A percentile compares a stretch with the other conserved stretches of the same genome.
These are phyloP conservation scores for Stylosanthes scabra DNA, from an alignment of 331 rosid genomes.

Conservation along the genomic window DNA sequence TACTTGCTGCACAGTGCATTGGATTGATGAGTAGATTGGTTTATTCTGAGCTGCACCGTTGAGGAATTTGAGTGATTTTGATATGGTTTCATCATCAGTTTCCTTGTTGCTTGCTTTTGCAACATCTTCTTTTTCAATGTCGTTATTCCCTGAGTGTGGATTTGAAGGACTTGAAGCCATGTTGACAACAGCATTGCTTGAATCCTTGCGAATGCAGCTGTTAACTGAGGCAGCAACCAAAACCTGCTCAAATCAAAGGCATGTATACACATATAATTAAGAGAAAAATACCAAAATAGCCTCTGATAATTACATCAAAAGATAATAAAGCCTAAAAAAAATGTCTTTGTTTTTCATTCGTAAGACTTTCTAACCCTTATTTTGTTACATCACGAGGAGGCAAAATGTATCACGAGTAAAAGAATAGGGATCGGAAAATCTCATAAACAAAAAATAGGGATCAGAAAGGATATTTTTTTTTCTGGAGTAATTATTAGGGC, in stretches of 20 bases:
- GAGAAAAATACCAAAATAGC: too few species aligned
- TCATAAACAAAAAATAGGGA: too few species aligned
- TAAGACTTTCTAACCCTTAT: too few species aligned
- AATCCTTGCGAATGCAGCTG: conserved; percentile 49
- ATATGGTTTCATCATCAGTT: conserved; percentile 28
- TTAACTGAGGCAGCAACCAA: conserved; percentile 63
- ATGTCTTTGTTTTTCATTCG: too few species aligned
- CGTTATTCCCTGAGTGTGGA: conserved; percentile 34
- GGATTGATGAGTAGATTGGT: conserved; percentile 48
- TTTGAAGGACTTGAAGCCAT: conserved; percentile 70
- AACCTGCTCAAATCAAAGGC: conserved; percentile 59
- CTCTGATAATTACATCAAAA: too few species aligned
- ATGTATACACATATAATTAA: background rate
- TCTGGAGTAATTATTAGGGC: too few species aligned
- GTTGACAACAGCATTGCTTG: conserved; percentile 71
- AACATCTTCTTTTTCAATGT: conserved; percentile 34
- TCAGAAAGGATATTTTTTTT: too few species aligned
- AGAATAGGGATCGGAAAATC: too few species aligned
- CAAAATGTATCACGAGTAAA: too few species aligned
- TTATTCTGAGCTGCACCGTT: conserved; percentile 61
- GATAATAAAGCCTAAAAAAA: too few species aligned
- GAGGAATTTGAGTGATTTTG: conserved; percentile 65
- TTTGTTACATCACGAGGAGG: too few species aligned
- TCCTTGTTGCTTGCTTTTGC: conserved; percentile 36
- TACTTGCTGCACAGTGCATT: conserved; percentile 72